Base-by-base conservation (phyloP, 225 moss, liverwort and hornwort genomes). In the Sphagnum contortum region DNA sequence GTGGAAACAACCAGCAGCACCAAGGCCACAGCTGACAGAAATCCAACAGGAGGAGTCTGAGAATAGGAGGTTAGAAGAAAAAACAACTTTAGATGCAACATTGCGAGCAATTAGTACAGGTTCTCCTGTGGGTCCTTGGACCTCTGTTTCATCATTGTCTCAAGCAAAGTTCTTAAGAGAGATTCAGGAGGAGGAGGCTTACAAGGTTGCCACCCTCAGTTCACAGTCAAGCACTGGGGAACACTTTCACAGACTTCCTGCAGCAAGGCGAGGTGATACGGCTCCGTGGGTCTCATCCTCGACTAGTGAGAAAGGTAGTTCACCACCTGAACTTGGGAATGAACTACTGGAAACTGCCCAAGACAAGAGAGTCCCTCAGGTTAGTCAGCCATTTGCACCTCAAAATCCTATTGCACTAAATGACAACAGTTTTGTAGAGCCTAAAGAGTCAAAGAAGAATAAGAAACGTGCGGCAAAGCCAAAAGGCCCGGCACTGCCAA, bases 21-120 rank as follows among this genome's bases (percentile, higher is more conserved):
- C 69, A 8, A 87, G 78, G 58, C 75, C 80, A 72, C 83, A 80
- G n/a, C 64, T 87, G 49, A 83, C 74, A 71, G 87, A 87, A 72
- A 87, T 87, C 60, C 87, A 87, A 66, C 75, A 80, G 64, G 87
- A 87, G 73, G 87, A 87, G 75, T 77, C 77, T 66, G 87, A 77
- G 53, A 72, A 73, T 64, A 75, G 77, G 61, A 70, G 67, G 59
- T 73, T 75, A 53, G 87, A 87, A 51, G 87, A 87, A 64, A 83
- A 80, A 53, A 70, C 71, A 59, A 77, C 71, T 58, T 67, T 75
- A 63, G 79, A 79, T 65, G 77, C 71, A 66, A 69, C 73, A 53
- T 70, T 73, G 29, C 72, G 75, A 9, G 49, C 70, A 71, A 64
- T 57, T 62, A 49, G 75, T 59, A 48, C 74, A 57, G 64, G 61